Evolutionary conservation across 345 rosid species (phyloP).

Genomic region (Eucalyptus curtisii): DNA sequence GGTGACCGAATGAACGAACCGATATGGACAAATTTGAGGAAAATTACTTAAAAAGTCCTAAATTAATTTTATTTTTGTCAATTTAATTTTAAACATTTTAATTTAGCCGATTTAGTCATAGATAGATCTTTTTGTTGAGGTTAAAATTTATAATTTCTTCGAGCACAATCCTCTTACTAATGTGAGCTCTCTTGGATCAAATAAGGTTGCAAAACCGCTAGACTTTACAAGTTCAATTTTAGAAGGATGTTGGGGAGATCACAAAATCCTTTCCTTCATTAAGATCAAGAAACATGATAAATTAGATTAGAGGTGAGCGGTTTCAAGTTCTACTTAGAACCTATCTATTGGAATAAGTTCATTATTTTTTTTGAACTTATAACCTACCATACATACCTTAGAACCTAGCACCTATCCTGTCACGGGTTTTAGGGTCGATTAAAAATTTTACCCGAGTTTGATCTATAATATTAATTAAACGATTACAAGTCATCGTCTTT

Average conservation of each 20-base stretch:
- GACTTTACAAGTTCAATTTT: neutral
- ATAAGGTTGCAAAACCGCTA: neutral
- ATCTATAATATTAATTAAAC: no score
- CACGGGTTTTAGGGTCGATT: no score
- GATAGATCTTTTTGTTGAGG: neutral
- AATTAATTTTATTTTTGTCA: no score
- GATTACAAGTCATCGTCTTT: no score
- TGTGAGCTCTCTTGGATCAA: neutral
- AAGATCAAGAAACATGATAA: neutral
- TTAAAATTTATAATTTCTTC: neutral
- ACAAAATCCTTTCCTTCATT: neutral
- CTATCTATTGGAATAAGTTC: fast-evolving
- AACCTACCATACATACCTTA: no score
- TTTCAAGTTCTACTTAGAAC: fast-evolving
- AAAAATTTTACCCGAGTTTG: fast-evolving
- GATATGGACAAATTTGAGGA: neutral
- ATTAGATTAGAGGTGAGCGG: neutral
- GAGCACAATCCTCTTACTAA: neutral
- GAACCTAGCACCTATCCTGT: fast-evolving
- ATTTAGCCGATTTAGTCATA: fast-evolving
- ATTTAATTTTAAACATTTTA: no score
- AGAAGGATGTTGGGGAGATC: neutral
- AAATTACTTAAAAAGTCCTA: no score
- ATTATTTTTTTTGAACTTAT: no score
- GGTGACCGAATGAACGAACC: neutral